Percentiles rank a stretch among this genome's conserved stretches.
Conservation (phyloP, 1,284 basidiomycete species). For the Grifola frondosa region DNA sequence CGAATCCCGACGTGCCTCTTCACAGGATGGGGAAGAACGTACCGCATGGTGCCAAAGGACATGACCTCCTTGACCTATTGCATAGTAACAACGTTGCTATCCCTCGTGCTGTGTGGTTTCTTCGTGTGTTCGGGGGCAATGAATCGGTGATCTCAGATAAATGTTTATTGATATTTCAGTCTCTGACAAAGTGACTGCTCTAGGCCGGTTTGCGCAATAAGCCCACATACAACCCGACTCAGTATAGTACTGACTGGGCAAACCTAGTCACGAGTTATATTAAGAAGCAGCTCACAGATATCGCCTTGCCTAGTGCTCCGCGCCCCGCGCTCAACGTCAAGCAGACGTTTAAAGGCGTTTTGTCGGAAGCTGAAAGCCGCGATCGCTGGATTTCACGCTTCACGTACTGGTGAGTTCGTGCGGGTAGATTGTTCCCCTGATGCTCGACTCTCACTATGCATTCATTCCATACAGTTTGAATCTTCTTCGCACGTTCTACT, state of each 20-base stretch:
- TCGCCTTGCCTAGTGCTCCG: slow-evolving; percentile 78
- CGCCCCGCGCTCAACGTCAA: slow-evolving; percentile 75
- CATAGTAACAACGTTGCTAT: slow-evolving; percentile 82
- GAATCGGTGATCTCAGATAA: slow-evolving; percentile 65
- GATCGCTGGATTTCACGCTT: slow-evolving; percentile 82
- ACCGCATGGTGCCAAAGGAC: slow-evolving; percentile 91
- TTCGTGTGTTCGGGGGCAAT: slow-evolving; percentile 91
- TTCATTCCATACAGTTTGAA: slow-evolving; percentile 71
- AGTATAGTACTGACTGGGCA: slow-evolving; percentile 92
- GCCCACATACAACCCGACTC: slow-evolving; percentile 71
- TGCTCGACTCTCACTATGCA: slow-evolving; percentile 6
- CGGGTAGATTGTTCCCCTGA: background rate
- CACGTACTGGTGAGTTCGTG: slow-evolving; percentile 62
- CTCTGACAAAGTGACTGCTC: background rate
- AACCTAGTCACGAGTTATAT: slow-evolving; percentile 85
- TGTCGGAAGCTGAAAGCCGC: slow-evolving; percentile 67
- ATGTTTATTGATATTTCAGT: too few relatives aligned
- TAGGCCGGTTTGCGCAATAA: slow-evolving; percentile 74
- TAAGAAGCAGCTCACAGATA: slow-evolving; percentile 85
- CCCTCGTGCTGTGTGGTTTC: slow-evolving; percentile 91
- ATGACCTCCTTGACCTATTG: slow-evolving; percentile 88
- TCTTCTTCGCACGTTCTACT: slow-evolving; percentile 77
- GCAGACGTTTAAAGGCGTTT: slow-evolving; percentile 74
- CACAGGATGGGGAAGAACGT: slow-evolving; percentile 87
- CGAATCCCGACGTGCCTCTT: slow-evolving; percentile 86